Evolutionary conservation across 768 basidiomycete genomes (phyloP).

Genomic region (Rhizopogon roseolus): DNA sequence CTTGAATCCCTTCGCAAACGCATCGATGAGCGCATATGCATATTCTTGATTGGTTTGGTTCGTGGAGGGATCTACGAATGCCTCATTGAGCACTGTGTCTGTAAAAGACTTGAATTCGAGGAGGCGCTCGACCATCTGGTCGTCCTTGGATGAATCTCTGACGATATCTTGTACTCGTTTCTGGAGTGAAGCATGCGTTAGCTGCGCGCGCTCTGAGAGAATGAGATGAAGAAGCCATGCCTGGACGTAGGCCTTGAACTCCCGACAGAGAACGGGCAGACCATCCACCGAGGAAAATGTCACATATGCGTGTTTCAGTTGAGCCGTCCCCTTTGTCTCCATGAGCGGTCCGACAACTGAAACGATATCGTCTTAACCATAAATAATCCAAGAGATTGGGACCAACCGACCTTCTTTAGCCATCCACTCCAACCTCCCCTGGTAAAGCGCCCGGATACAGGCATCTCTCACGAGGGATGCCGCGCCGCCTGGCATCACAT

Average conservation of each 20-base stretch:
- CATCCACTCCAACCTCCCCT: conserved; percentile 38
- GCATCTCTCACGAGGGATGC: conserved; percentile 47
- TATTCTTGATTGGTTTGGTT: conserved; percentile 50
- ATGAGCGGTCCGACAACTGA: conserved; percentile 54
- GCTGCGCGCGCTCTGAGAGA: background rate
- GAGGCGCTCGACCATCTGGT: conserved; percentile 72
- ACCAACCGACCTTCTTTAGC: conserved; percentile 31
- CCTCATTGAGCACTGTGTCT: conserved; percentile 41
- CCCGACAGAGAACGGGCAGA: conserved; percentile 46
- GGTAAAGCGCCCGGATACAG: conserved; percentile 50
- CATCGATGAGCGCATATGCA: conserved; percentile 62
- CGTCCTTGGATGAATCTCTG: conserved; percentile 56
- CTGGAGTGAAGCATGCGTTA: conserved; percentile 27
- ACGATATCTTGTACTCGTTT: conserved; percentile 59
- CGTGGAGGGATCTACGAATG: conserved; percentile 43
- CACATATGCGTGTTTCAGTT: conserved; percentile 50
- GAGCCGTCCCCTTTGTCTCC: conserved; percentile 36
- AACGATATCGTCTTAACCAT: conserved; percentile 7
- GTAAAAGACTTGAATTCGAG: conserved; percentile 61
- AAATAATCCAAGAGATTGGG: conserved; percentile 22
- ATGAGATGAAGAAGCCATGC: conserved; percentile 28
- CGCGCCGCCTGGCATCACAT: conserved; percentile 45
- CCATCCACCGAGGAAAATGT: conserved; percentile 58
- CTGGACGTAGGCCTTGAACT: conserved; percentile 60
- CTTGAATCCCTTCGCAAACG: conserved; percentile 72